Base-by-base conservation (phyloP, 352 stramenopile genomes). In the Phytophthora nicotianae region DNA sequence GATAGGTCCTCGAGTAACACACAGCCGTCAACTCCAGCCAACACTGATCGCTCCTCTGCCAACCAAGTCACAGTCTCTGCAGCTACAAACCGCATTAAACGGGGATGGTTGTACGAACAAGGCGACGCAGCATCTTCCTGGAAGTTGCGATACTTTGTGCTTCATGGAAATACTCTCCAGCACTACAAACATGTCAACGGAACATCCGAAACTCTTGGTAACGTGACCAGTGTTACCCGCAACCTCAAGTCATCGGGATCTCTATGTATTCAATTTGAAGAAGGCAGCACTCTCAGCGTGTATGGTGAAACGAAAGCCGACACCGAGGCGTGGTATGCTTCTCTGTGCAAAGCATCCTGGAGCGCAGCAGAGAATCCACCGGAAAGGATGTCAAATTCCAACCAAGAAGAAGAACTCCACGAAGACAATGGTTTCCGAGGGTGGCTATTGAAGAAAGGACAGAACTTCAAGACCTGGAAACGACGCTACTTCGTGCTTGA, bases 381-480 rank as follows among this genome's bases (percentile, higher is more conserved):
- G n/a, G 37, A 48, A 35, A 24, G 7, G 13, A 42, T 56, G 23
- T 37, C 38, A 17, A 17, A 50, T 19, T 51, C 42, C 4, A 75
- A 70, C 24, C 58, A 64, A 45, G 61, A 65, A 24, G 46, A 68
- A 32, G 46, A 57, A 26, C 17, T 45, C 8, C 9, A 49, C 9
- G 35, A 62, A 20, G 60, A 68, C 9, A 62, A 59, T 47, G 43
- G 51, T 19, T 77, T 74, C 49, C 53, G 42, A 10, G 86, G 86
- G 19, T 96, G 85, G 85, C 70, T 96, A 1, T 54, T 92, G 47
- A 96, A 96, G 63, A 81, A 89, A 63, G 87, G 87, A 1, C 83
- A 94, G 53, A 76, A 83, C 42, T 85, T 94, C 51, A 91, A 92
- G 73, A 90, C 71, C 0, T 96, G 87, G 87, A 96, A 94, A 65